These are phyloP conservation scores for Epichloe amarillans DNA, from an alignment of 2,329 filamentous ascomycete genomes.

Conservation along the genomic window DNA sequence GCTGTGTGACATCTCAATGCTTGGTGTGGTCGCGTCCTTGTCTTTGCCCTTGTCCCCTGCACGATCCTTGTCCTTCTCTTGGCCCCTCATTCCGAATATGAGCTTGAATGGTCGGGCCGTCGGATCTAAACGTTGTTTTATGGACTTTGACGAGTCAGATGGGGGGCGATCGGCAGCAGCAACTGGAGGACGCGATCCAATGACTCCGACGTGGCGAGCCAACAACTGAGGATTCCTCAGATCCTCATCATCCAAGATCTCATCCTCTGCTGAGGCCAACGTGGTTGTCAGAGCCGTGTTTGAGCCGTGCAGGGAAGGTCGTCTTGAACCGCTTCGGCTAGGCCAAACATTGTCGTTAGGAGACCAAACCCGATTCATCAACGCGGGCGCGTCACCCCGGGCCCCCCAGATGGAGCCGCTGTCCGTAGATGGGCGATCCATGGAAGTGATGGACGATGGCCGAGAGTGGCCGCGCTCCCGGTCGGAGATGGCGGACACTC, in stretches of 20 bases:
- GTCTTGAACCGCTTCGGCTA: slow-evolving; percentile 59
- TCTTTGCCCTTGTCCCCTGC: slow-evolving; percentile 26
- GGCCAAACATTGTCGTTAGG: slow-evolving; percentile 36
- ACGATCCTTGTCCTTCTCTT: slow-evolving; percentile 22
- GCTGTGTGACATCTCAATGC: slow-evolving; percentile 23
- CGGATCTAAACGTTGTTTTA: slow-evolving; percentile 62
- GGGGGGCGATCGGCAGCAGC: slow-evolving; percentile 3
- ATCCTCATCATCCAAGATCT: slow-evolving; percentile 46
- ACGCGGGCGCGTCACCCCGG: slow-evolving; percentile 28
- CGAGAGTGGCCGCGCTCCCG: slow-evolving; percentile 47
- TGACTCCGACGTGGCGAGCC: slow-evolving; percentile 51
- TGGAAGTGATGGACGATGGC: slow-evolving; percentile 55
- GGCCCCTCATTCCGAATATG: slow-evolving; percentile 38
- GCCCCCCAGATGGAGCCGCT: slow-evolving; percentile 63
- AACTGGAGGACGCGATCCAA: slow-evolving; percentile 60
- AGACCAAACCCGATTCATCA: slow-evolving; percentile 53
- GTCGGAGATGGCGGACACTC: slow-evolving; percentile 35
- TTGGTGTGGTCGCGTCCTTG: slow-evolving; percentile 23
- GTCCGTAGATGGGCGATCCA: slow-evolving; percentile 64
- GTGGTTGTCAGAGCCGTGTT: slow-evolving; percentile 49
- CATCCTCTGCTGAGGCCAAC: slow-evolving; percentile 49
- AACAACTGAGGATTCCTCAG: slow-evolving; percentile 37
- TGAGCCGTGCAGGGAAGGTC: slow-evolving; percentile 70
- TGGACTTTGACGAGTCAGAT: slow-evolving; percentile 19
- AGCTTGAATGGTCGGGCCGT: slow-evolving; percentile 78